phyloP scores from a whole-genome alignment of 2,329 filamentous ascomycete species.

The Dothideomycetes sp. region DNA sequence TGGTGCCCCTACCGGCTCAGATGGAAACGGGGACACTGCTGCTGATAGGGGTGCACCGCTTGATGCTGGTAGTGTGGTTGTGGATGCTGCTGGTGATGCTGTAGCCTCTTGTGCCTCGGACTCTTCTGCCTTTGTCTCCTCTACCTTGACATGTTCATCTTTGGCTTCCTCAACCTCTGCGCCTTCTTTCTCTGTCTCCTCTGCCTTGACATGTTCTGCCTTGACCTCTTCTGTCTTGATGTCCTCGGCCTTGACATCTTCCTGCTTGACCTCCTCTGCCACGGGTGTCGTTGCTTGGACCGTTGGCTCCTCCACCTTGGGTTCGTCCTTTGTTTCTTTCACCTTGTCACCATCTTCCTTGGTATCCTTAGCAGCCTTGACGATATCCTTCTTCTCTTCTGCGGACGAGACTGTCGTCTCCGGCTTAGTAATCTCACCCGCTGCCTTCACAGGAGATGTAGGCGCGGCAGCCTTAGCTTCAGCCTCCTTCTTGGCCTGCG shows the following conservation, averaged over 20 bases:
- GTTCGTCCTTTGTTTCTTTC: not conserved
- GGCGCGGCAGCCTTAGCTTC: conserved; percentile 10
- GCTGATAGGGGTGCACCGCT: not conserved
- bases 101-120: too few species aligned
- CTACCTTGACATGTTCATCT: too few species aligned
- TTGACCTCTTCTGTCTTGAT: too few species aligned
- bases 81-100: not conserved
- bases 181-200: not conserved
- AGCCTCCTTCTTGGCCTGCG: conserved; percentile 4
- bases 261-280: too few species aligned
- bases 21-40: conserved; percentile 8
- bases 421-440: conserved; percentile 9
- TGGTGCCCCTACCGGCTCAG: conserved; percentile 5
- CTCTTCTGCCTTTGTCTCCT: too few species aligned
- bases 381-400: conserved; percentile 17
- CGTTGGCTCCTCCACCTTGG: conserved; percentile 6
- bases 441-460: conserved; percentile 8
- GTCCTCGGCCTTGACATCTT: too few species aligned
- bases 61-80: too few species aligned
- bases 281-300: conserved; percentile 1
- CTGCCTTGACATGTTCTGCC: not conserved
- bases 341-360: not conserved
- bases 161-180: not conserved
- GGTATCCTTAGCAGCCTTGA: conserved; percentile 12
- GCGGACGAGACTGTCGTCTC: conserved; percentile 18